Evolutionary conservation across 148 eudicot species (phyloP).

Genomic region (Oxyria digyna): DNA sequence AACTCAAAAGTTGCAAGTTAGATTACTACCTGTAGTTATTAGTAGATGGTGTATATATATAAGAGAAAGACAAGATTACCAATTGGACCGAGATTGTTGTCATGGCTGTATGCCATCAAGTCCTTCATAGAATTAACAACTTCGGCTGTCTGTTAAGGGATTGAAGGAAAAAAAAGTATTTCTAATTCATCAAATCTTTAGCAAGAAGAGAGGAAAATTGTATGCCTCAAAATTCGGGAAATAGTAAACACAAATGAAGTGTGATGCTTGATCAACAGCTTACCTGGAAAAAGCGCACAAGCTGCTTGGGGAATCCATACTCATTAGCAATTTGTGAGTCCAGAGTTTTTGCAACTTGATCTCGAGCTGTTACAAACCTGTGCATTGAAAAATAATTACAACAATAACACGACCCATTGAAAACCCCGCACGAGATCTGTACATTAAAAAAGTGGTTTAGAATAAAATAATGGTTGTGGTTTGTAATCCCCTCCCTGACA

Average conservation of each 20-base stretch:
- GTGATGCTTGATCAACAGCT: neutral
- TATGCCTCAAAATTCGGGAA: neutral
- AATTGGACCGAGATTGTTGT: conserved; percentile 33
- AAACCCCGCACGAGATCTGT: no score
- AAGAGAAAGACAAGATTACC: conserved; percentile 23
- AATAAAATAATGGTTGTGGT: neutral
- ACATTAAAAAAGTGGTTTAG: no score
- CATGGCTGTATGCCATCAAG: conserved; percentile 29
- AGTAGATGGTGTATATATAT: neutral
- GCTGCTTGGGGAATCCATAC: conserved; percentile 41
- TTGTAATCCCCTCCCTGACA: neutral
- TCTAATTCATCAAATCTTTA: neutral
- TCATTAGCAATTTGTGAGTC: conserved; percentile 27
- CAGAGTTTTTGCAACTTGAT: conserved; percentile 23
- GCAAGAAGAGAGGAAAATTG: neutral
- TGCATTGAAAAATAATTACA: neutral
- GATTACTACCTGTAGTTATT: no score
- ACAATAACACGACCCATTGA: no score
- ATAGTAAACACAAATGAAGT: neutral
- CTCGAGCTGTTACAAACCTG: conserved; percentile 34
- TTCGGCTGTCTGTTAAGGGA: conserved; percentile 30
- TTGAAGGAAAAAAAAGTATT: neutral
- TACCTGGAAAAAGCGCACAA: conserved; percentile 50
- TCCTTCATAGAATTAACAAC: conserved; percentile 35
- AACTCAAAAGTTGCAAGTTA: no score